Percentiles rank a stretch among this genome's conserved stretches.
Conservation (phyloP, 306 rosid species). For the Crotalaria pallida region DNA sequence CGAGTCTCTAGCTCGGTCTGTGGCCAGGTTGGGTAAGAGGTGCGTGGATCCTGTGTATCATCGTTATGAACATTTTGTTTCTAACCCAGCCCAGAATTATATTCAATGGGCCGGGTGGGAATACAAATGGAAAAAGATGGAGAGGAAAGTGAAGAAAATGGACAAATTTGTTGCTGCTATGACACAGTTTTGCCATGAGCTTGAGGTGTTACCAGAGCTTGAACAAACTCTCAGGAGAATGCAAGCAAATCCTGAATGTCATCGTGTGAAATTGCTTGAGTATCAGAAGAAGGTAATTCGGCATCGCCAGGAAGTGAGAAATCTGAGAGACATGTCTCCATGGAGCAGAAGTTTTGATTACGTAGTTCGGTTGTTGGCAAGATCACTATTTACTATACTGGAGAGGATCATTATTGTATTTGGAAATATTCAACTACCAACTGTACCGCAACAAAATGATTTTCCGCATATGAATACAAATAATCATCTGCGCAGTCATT, state of each 20-base stretch:
- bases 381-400: conserved; percentile 67
- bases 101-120: conserved; percentile 71
- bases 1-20: conserved; percentile 50
- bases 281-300: conserved; percentile 62
- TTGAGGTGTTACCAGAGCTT: conserved; percentile 71
- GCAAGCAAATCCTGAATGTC: conserved; percentile 44
- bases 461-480: conserved; percentile 23
- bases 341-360: conserved; percentile 75
- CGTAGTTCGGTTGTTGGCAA: conserved; percentile 60
- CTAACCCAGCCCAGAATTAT: conserved; percentile 47
- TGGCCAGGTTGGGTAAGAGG: conserved; percentile 63
- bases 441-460: conserved; percentile 22
- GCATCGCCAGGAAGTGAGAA: conserved; percentile 72
- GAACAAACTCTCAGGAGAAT: conserved; percentile 73
- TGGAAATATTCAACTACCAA: conserved; percentile 34
- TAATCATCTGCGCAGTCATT: conserved; percentile 52
- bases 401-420: conserved; percentile 70
- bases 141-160: conserved; percentile 81
- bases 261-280: conserved; percentile 42
- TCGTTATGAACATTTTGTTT: conserved; percentile 47
- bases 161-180: conserved; percentile 51
- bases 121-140: conserved; percentile 76
- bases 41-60: conserved; percentile 67
- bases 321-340: conserved; percentile 64
- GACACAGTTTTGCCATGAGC: conserved; percentile 59